Evolutionary conservation across 768 basidiomycete genomes (phyloP), one percentile per base, ranked within the genome.

Genomic region (Termitomyces heimii): DNA sequence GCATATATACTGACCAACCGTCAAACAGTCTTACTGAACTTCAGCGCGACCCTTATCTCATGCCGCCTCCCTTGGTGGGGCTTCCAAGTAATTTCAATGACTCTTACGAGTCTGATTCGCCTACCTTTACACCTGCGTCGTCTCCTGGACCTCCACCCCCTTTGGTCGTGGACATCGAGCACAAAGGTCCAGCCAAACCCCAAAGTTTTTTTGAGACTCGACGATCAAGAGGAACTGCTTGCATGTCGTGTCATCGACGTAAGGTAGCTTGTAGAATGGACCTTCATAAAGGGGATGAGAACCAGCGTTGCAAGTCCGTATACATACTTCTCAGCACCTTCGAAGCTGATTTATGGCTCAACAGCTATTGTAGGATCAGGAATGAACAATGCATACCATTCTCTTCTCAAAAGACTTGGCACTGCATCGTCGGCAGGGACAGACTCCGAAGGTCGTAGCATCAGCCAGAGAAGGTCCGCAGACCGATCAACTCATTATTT

Each of bases 241-340:
- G 59, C 18, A n/a, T 7, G n/a, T 22, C 51, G 4, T 60, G 59
- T 29, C 51, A 55, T 22, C 31, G 29, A 34, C 45, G 55, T 5
- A 60, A 60, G 40, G 45, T 60, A 29, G 59, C 55, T 5, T 60
- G 59, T 31, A 55, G 51, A 31, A 42, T 42, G 8, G 31, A 45
- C 6, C 26, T 42, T 3, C 35, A 6, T 16, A 22, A 6, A 14
- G 44, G 45, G 18, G 48, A 45, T n/a, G 26, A 29, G 20, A 43
- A 52, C 22, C 45, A 24, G 22, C 49, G 20, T 26, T 60, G 59
- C 59, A 53, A 43, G 59, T 60, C 8, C 6, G 59, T 48, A 39
- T 35, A 8, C 26, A 9, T 22, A n/a, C 26, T 9, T 20, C 13
- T 48, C 2, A 20, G 8, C 14, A 5, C 6, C 31, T 22, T 44